phyloP scores from a whole-genome alignment of 1,284 basidiomycete species.

The Irpex lacteus region DNA sequence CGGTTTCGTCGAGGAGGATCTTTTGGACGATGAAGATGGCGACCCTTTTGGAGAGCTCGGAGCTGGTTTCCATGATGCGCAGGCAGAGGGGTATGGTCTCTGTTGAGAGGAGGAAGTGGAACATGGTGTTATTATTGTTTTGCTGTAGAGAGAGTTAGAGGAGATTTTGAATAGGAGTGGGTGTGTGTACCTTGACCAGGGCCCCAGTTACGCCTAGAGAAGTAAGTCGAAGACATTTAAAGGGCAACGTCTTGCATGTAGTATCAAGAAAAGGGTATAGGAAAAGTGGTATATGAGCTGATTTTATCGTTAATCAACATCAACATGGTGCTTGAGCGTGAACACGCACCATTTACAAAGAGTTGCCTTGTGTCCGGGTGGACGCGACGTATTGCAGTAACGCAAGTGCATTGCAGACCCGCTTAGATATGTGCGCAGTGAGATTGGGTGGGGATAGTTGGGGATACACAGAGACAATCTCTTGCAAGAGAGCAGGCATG shows the following conservation, averaged over 20 bases:
- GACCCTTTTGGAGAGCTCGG: slow-evolving; percentile 98
- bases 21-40: slow-evolving; percentile 99
- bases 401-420: slow-evolving; percentile 98
- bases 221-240: slow-evolving; percentile 97
- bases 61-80: slow-evolving; percentile 99
- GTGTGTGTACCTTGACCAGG: slow-evolving; percentile 78
- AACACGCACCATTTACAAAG: slow-evolving; percentile 78
- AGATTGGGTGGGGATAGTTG: slow-evolving; percentile 94
- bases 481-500: slow-evolving; percentile 97
- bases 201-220: slow-evolving; percentile 98
- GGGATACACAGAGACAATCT: slow-evolving; percentile 98
- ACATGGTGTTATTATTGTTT: slow-evolving; percentile 99
- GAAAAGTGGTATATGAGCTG: slow-evolving; percentile 98
- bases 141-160: slow-evolving; percentile 49
- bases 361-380: slow-evolving; percentile 92
- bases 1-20: slow-evolving; percentile 97
- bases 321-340: neutral
- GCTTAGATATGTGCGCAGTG: slow-evolving; percentile 98
- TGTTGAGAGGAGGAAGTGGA: slow-evolving; percentile 98
- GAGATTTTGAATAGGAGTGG: neutral
- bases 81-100: slow-evolving; percentile 99
- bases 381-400: slow-evolving; percentile 97
- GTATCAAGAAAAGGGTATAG: slow-evolving; percentile 99
- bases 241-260: slow-evolving; percentile 97
- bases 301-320: slow-evolving; percentile 5